phyloP scores from a whole-genome alignment of 176 grass and related monocot species.

The Triticum dicoccoides region DNA sequence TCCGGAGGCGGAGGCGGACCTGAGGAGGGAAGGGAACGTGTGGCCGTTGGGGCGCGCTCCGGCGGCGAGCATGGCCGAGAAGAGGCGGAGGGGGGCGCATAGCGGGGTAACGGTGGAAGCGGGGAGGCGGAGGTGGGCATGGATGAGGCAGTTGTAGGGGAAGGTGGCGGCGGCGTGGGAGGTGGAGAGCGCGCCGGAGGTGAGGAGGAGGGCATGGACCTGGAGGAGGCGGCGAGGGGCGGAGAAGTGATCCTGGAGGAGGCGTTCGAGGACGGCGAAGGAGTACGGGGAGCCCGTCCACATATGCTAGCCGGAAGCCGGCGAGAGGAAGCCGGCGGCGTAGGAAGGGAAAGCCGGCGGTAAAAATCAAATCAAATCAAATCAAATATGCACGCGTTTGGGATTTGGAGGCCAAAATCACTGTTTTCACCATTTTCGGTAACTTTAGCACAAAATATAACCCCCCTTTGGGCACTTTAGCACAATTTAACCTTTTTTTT shows the following conservation, averaged over 20 bases:
- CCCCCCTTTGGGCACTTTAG: no score
- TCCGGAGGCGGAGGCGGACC: conserved; percentile 19
- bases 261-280: conserved; percentile 24
- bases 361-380: no score
- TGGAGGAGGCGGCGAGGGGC: conserved; percentile 40
- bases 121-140: conserved; percentile 40
- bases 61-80: conserved; percentile 51
- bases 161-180: conserved; percentile 35
- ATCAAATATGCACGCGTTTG: no score
- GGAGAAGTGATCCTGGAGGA: conserved; percentile 43
- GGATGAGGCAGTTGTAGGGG: conserved; percentile 72
- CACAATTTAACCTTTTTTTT: no score
- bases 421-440: no score
- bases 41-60: conserved; percentile 57
- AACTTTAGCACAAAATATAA: no score
- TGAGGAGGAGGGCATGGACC: conserved; percentile 77
- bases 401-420: no score
- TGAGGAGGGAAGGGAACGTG: conserved; percentile 73
- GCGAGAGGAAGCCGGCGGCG: no score
- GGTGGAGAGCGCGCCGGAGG: conserved; percentile 47
- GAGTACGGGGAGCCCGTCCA: not conserved
- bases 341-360: no score
- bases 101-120: not conserved
- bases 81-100: conserved; percentile 44
- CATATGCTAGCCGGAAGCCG: not conserved